These are phyloP conservation scores for Phlebiopsis flavidoalba DNA, from an alignment of 768 basidiomycete genomes.

Conservation along the genomic window DNA sequence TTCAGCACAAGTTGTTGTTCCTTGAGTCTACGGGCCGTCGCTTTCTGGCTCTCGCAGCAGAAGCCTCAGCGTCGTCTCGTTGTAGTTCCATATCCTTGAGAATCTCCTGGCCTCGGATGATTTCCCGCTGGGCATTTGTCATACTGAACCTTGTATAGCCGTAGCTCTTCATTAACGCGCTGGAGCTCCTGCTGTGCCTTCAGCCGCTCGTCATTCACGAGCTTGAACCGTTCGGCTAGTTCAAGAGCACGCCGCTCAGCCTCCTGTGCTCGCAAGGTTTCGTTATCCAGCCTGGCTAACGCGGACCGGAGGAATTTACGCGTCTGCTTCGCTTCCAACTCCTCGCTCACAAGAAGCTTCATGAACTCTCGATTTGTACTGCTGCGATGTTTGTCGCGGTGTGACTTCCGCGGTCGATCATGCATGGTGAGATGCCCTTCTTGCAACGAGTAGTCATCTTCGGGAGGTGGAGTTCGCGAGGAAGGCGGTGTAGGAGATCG, in stretches of 20 bases:
- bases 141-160: slow-evolving; percentile 40
- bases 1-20: slow-evolving; percentile 35
- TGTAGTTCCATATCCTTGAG: slow-evolving; percentile 37
- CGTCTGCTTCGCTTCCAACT: slow-evolving; percentile 21
- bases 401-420: slow-evolving; percentile 6
- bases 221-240: slow-evolving; percentile 36
- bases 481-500: slow-evolving; percentile 2
- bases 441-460: not conserved
- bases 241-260: slow-evolving; percentile 45
- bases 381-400: slow-evolving; percentile 15
- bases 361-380: slow-evolving; percentile 19
- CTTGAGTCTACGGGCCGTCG: slow-evolving; percentile 38
- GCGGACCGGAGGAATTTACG: slow-evolving; percentile 23
- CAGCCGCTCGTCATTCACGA: slow-evolving; percentile 34
- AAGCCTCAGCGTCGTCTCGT: slow-evolving; percentile 40
- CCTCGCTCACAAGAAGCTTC: slow-evolving; percentile 20
- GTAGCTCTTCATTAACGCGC: slow-evolving; percentile 37
- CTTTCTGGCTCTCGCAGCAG: slow-evolving; percentile 39
- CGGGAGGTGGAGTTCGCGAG: slow-evolving; percentile 1
- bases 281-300: slow-evolving; percentile 32
- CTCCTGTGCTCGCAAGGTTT: slow-evolving; percentile 36
- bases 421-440: not conserved
- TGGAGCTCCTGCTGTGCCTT: slow-evolving; percentile 34
- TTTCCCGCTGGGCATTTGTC: slow-evolving; percentile 41
- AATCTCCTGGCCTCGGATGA: slow-evolving; percentile 37